Conservation (phyloP, 148 eudicot genomes). For the Drosera capensis region DNA sequence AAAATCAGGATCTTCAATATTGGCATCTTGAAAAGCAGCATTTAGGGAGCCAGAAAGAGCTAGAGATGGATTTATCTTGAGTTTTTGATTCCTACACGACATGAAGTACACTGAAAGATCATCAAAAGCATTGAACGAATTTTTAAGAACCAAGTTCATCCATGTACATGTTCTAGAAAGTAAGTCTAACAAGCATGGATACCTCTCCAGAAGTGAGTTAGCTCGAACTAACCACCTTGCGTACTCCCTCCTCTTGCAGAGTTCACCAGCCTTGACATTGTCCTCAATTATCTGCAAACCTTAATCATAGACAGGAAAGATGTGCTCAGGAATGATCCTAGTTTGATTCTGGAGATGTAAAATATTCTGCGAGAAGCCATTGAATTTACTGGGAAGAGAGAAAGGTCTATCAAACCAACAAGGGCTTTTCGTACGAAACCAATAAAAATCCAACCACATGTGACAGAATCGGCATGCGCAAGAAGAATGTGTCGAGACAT, state of each 20-base stretch:
- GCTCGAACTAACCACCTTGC: conserved; percentile 77
- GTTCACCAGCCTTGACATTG: conserved; percentile 51
- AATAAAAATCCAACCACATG: too few relatives aligned
- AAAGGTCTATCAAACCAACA: too few relatives aligned
- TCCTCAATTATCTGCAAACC: conserved; percentile 81
- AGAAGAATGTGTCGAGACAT: neutral
- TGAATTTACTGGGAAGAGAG: conserved; percentile 1
- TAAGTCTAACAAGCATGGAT: conserved; percentile 4
- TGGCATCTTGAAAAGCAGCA: conserved; percentile 65
- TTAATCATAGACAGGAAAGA: conserved; percentile 22
- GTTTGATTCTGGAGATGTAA: conserved; percentile 3
- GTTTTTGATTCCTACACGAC: conserved; percentile 49
- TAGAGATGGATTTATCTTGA: conserved; percentile 34
- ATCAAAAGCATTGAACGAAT: neutral
- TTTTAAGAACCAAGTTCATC: neutral
- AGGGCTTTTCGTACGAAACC: too few relatives aligned
- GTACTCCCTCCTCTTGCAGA: conserved; percentile 86
- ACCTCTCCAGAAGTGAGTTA: conserved; percentile 79
- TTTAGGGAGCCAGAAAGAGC: conserved; percentile 55
- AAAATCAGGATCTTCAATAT: conserved; percentile 60
- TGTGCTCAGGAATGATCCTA: conserved; percentile 23
- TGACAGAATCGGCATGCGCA: too few relatives aligned
- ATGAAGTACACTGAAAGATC: neutral
- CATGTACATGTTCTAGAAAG: neutral
- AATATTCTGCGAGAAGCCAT: conserved; percentile 2